These are phyloP conservation scores for Xylaria sp. DNA, from an alignment of 2,329 filamentous ascomycete genomes.

Conservation along the genomic window DNA sequence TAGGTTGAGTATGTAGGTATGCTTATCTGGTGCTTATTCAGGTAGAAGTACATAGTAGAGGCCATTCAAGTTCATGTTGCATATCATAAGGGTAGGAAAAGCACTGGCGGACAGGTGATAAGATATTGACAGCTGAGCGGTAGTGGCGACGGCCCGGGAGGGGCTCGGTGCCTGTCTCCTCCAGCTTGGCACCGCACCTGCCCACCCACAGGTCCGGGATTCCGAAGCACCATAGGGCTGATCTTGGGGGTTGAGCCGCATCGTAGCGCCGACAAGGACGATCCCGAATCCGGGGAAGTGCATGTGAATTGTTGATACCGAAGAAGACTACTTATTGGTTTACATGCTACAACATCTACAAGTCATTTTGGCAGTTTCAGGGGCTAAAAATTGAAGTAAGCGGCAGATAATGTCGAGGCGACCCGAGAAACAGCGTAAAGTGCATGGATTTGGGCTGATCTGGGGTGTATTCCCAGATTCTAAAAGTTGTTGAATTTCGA, in stretches of 20 bases:
- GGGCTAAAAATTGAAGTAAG: constrained; percentile 44
- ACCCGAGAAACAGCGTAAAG: constrained; percentile 33
- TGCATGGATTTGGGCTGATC: constrained; percentile 10
- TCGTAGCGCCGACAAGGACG: constrained; percentile 52
- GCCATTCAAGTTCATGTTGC: too few species aligned
- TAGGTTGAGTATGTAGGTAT: too few species aligned
- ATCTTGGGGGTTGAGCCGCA: constrained; percentile 52
- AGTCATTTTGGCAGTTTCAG: constrained; percentile 9
- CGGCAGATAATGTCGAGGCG: constrained; percentile 38
- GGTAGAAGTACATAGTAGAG: too few species aligned
- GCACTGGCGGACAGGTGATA: constrained; percentile 16
- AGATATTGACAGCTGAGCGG: constrained; percentile 29
- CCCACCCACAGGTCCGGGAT: constrained; percentile 45
- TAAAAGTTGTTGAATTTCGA: constrained; percentile 38
- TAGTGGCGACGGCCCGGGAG: constrained; percentile 21
- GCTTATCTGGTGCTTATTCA: too few species aligned
- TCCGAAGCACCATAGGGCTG: constrained; percentile 49
- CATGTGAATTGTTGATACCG: constrained; percentile 43
- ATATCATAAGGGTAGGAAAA: neutral
- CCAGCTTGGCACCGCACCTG: constrained; percentile 37
- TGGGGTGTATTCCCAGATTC: constrained; percentile 24
- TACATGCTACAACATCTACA: constrained; percentile 32
- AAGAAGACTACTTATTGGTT: constrained; percentile 43
- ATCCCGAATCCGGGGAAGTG: constrained; percentile 48
- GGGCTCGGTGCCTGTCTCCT: constrained; percentile 25